A percentile compares a stretch with the other conserved stretches of the same genome.
Conservation (phyloP, 73 alveolate genomes). For the Paraurostyla sp. region DNA sequence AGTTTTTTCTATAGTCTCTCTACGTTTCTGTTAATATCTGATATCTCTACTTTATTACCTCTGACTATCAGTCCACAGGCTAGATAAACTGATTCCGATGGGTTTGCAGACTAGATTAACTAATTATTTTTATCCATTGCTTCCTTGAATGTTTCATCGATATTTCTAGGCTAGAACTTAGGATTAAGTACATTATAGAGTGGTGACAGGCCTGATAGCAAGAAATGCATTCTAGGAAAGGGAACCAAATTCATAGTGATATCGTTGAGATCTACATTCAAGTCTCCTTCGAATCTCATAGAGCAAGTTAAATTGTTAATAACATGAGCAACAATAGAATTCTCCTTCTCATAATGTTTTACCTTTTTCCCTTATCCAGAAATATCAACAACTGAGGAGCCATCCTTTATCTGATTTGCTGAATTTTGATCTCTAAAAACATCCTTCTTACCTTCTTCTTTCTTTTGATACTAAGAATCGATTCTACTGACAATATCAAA, state of each 20-base stretch:
- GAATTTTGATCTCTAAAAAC: conserved; percentile 31
- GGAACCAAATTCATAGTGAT: conserved; percentile 99
- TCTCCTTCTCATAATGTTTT: conserved; percentile 98
- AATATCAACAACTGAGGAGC: conserved; percentile 54
- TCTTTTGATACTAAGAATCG: conserved; percentile 64
- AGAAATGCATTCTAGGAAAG: conserved; percentile 98
- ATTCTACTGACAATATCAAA: conserved; percentile 92
- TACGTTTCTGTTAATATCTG: conserved; percentile 94
- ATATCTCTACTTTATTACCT: conserved; percentile 94
- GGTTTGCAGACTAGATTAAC: conserved; percentile 89
- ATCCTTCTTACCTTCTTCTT: conserved; percentile 1
- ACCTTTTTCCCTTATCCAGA: conserved; percentile 38
- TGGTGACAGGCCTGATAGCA: conserved; percentile 97
- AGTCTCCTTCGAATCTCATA: conserved; percentile 99
- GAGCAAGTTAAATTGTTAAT: conserved; percentile 99
- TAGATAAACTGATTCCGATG: conserved; percentile 88
- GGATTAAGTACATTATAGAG: conserved; percentile 95
- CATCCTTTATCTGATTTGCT: conserved; percentile 48
- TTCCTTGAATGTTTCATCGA: conserved; percentile 96
- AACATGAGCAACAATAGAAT: conserved; percentile 97
- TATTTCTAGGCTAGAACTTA: conserved; percentile 95
- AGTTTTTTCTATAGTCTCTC: conserved; percentile 89
- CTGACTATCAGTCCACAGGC: conserved; percentile 98
- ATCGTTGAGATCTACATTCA: conserved; percentile 99
- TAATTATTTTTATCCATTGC: conserved; percentile 93